These are phyloP conservation scores for Papiliotrema terrestris DNA, from an alignment of 1,284 basidiomycete species.

Conservation along the genomic window DNA sequence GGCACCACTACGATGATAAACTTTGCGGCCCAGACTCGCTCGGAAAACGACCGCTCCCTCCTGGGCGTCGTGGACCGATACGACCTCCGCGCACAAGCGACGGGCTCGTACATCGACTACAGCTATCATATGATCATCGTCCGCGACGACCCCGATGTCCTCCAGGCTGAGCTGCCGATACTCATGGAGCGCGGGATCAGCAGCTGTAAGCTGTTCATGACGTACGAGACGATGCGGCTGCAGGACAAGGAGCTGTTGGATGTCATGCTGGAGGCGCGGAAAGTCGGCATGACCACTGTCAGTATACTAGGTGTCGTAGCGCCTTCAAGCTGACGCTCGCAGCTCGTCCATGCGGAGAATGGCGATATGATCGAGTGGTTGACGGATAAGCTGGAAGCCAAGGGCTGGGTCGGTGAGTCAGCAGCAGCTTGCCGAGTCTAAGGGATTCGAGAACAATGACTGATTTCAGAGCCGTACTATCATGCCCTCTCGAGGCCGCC, in stretches of 20 bases:
- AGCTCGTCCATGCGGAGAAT: slow-evolving; percentile 23
- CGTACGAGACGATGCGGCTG: slow-evolving; percentile 10
- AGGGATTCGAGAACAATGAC: neutral
- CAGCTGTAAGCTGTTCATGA: slow-evolving; percentile 18
- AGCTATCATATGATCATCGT: slow-evolving; percentile 17
- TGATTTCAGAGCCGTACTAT: slow-evolving; percentile 7
- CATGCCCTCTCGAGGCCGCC: slow-evolving; percentile 27
- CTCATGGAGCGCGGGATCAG: slow-evolving; percentile 13
- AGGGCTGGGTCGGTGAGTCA: slow-evolving; percentile 4
- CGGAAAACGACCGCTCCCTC: slow-evolving; percentile 5
- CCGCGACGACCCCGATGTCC: slow-evolving; percentile 7
- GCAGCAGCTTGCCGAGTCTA: too few relatives aligned
- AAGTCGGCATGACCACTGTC: slow-evolving; percentile 14
- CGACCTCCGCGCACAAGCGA: slow-evolving; percentile 6
- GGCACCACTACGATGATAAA: slow-evolving; percentile 17
- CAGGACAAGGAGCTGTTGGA: slow-evolving; percentile 15
- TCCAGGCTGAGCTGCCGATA: slow-evolving; percentile 12
- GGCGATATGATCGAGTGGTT: slow-evolving; percentile 20
- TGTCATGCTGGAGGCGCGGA: slow-evolving; percentile 14
- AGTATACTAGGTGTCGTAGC: neutral
- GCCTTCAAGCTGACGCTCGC: neutral
- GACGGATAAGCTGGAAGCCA: slow-evolving; percentile 9
- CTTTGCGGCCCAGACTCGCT: slow-evolving; percentile 8
- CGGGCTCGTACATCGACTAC: slow-evolving; percentile 14
- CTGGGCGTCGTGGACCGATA: slow-evolving; percentile 12